Evolutionary conservation across 2,329 filamentous ascomycete species (phyloP).

Genomic region (Talaromyces funiculosus): DNA sequence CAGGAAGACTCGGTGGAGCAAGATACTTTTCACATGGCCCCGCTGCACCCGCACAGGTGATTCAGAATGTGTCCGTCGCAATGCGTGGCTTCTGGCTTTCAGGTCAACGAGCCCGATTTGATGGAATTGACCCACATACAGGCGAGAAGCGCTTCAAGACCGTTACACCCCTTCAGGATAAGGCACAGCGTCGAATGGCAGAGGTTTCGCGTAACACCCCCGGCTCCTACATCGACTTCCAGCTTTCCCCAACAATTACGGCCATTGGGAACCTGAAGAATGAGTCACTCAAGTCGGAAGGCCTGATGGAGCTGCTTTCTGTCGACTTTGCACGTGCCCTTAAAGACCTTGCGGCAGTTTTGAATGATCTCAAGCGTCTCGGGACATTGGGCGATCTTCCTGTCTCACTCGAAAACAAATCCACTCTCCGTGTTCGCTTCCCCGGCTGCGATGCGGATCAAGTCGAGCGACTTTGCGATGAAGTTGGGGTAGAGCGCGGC

Average conservation of each 20-base stretch:
- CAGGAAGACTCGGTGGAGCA: conserved; percentile 62
- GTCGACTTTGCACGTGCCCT: conserved; percentile 82
- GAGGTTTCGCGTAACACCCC: conserved; percentile 49
- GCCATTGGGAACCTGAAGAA: conserved; percentile 59
- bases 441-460: conserved; percentile 81
- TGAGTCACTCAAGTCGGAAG: conserved; percentile 70
- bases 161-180: conserved; percentile 68
- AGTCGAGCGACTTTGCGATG: conserved; percentile 76
- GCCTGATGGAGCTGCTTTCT: conserved; percentile 77
- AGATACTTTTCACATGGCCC: conserved; percentile 89
- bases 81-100: conserved; percentile 89
- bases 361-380: conserved; percentile 75
- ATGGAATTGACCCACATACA: conserved; percentile 61
- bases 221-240: conserved; percentile 84
- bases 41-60: conserved; percentile 77
- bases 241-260: conserved; percentile 81
- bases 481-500: conserved; percentile 77
- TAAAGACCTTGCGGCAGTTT: conserved; percentile 71
- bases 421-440: conserved; percentile 74
- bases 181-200: conserved; percentile 63
- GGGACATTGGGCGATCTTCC: conserved; percentile 77
- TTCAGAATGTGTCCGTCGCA: conserved; percentile 91
- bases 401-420: conserved; percentile 62
- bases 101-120: conserved; percentile 80
- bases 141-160: conserved; percentile 75